These are phyloP conservation scores for Waltergamsia citrina DNA, from an alignment of 2,329 filamentous ascomycete genomes.

Conservation along the genomic window DNA sequence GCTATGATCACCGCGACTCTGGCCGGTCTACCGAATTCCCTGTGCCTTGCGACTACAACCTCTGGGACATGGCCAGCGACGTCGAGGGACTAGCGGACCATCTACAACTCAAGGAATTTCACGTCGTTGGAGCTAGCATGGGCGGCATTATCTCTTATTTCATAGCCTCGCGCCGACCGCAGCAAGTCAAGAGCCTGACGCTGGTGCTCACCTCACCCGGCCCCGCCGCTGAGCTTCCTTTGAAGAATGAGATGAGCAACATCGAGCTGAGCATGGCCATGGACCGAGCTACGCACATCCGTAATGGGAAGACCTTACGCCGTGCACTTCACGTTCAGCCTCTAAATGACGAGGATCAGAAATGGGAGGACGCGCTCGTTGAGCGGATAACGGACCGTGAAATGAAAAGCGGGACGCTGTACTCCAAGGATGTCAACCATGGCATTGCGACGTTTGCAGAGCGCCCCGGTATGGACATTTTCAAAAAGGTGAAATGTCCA, in stretches of 20 bases:
- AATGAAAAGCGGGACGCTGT: slow-evolving; percentile 12
- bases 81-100: slow-evolving; percentile 16
- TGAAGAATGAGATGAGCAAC: slow-evolving; percentile 9
- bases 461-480: slow-evolving; percentile 12
- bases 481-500: slow-evolving; percentile 13
- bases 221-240: slow-evolving; percentile 7
- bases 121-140: slow-evolving; percentile 15
- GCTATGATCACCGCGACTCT: slow-evolving; percentile 14
- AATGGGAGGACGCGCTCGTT: not conserved
- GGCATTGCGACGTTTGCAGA: slow-evolving; percentile 10
- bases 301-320: not conserved
- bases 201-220: slow-evolving; percentile 14
- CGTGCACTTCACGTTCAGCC: slow-evolving; percentile 1
- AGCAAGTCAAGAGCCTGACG: slow-evolving; percentile 11
- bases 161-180: slow-evolving; percentile 9
- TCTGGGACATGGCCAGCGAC: slow-evolving; percentile 15
- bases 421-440: slow-evolving; percentile 15
- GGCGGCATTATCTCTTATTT: slow-evolving; percentile 15
- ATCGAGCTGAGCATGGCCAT: slow-evolving; percentile 3
- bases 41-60: slow-evolving; percentile 11
- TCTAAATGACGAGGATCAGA: not conserved
- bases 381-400: slow-evolving; percentile 1
- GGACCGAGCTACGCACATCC: not conserved
- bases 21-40: slow-evolving; percentile 14
- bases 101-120: slow-evolving; percentile 11